Evolutionary conservation across 345 rosid genomes (phyloP), one percentile per base, ranked within the genome.

Genomic region (Eucalyptus melliodora): DNA sequence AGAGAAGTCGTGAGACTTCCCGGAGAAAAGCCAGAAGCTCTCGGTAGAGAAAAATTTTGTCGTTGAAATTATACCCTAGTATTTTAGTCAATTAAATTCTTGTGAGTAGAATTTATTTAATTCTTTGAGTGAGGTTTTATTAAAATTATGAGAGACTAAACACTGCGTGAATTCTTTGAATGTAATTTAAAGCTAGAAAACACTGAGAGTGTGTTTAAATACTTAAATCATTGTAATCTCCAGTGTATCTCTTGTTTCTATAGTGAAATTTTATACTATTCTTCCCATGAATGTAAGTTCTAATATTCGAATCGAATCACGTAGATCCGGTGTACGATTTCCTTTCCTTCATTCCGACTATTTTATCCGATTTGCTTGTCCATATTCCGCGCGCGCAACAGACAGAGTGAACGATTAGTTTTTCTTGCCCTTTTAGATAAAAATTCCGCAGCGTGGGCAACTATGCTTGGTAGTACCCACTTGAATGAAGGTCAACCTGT

Each of bases 151-250:
- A 50, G 1, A 0, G 2, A 0, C 51, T 50, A 50, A 50, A 50
- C 0, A 14, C 7, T 15, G 0, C 15, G 0, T 50, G 6, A 50
- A 6, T 50, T 50, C 14, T 50, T 15, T 50, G 0, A 0, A 0
- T 50, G 1, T 50, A 50, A 50, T 14, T 50, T 50, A 0, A 0
- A 2, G 0, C 1, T 14, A 0, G 0, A 50, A 50, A 50, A 50
- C 0, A 50, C 3, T 14, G 0, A 50, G 0, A 50, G 0, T 50
- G 17, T 50, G 1, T 50, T 50, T 15, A 3, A 50, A 0, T 50
- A 15, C 7, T 50, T 5, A 0, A 50, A 0, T 50, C 0, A 50
- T 50, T 15, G 0, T 50, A 5, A 50, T 50, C 7, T 5, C 1
- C 3, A 1, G 0, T 50, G 0, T 50, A 50, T 50, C 3, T 0